Evolutionary conservation across 306 rosid species (phyloP).

Genomic region (barrel medic (Medicago truncatula)): DNA sequence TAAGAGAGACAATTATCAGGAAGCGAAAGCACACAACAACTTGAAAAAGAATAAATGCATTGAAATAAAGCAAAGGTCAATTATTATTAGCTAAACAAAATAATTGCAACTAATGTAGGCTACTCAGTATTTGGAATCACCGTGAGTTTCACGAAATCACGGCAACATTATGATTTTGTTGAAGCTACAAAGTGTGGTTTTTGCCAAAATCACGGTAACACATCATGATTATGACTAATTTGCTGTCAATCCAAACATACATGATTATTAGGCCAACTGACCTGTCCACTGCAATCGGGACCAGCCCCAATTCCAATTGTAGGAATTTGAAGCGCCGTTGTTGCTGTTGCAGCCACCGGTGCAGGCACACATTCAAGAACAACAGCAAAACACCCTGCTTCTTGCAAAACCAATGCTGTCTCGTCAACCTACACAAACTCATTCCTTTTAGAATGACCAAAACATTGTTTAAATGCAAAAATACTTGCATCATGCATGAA

Average conservation of each 20-base stretch:
- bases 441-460: slow-evolving; percentile 21
- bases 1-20: neutral
- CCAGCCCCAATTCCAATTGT: slow-evolving; percentile 98
- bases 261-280: slow-evolving; percentile 36
- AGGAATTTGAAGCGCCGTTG: slow-evolving; percentile 82
- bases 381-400: slow-evolving; percentile 83
- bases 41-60: slow-evolving; percentile 5
- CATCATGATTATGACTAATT: neutral
- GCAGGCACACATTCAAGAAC: slow-evolving; percentile 93
- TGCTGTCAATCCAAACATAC: neutral
- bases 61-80: too few relatives aligned
- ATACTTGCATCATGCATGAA: slow-evolving; percentile 10
- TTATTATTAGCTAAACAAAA: too few relatives aligned
- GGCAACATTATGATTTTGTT: too few relatives aligned
- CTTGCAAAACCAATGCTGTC: slow-evolving; percentile 85
- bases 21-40: slow-evolving; percentile 16
- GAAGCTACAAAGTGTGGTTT: too few relatives aligned
- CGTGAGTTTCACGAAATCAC: neutral
- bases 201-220: too few relatives aligned
- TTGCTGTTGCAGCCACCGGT: slow-evolving; percentile 81
- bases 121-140: neutral
- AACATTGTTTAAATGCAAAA: slow-evolving; percentile 1
- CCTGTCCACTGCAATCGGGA: slow-evolving; percentile 96
- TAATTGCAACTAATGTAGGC: too few relatives aligned
- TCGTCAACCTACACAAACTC: slow-evolving; percentile 70